Evolutionary conservation across 108 stramenopile genomes (phyloP).

Genomic region (Cyclotella kingstonii): DNA sequence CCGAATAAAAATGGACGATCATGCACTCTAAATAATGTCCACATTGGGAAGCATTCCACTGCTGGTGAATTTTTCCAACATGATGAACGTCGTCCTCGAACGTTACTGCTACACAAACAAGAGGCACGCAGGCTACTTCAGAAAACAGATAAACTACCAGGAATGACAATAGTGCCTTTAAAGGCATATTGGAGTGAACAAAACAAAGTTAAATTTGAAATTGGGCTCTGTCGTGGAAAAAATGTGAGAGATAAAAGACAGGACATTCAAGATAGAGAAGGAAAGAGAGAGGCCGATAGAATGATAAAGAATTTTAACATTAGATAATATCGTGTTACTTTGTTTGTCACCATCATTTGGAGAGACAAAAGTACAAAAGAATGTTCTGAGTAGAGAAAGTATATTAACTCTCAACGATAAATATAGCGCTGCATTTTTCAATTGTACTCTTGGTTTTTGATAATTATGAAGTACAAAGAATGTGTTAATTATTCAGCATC

Average conservation of each 20-base stretch:
- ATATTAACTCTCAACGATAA: not conserved
- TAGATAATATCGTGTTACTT: too few species aligned
- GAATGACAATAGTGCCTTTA: constrained; percentile 52
- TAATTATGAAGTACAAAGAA: not conserved
- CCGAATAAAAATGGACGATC: constrained; percentile 58
- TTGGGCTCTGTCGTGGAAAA: constrained; percentile 81
- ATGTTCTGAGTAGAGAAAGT: not conserved
- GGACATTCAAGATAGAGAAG: constrained; percentile 75
- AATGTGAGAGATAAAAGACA: constrained; percentile 82
- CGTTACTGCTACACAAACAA: constrained; percentile 57
- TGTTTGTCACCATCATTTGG: too few species aligned
- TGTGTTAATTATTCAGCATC: constrained; percentile 44
- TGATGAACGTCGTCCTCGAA: constrained; percentile 64
- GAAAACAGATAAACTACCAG: constrained; percentile 37
- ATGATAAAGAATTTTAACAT: constrained; percentile 75
- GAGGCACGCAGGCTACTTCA: constrained; percentile 50
- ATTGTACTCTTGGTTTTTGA: not conserved
- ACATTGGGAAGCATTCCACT: constrained; percentile 74
- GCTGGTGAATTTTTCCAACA: constrained; percentile 80
- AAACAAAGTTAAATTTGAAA: constrained; percentile 77
- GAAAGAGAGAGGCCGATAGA: constrained; percentile 63
- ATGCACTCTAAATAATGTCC: constrained; percentile 69
- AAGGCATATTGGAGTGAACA: constrained; percentile 87
- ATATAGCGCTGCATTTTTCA: not conserved
- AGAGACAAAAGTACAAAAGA: not conserved